Base-by-base conservation (phyloP, 78 protist species). In the Speleostelium caveatum region DNA sequence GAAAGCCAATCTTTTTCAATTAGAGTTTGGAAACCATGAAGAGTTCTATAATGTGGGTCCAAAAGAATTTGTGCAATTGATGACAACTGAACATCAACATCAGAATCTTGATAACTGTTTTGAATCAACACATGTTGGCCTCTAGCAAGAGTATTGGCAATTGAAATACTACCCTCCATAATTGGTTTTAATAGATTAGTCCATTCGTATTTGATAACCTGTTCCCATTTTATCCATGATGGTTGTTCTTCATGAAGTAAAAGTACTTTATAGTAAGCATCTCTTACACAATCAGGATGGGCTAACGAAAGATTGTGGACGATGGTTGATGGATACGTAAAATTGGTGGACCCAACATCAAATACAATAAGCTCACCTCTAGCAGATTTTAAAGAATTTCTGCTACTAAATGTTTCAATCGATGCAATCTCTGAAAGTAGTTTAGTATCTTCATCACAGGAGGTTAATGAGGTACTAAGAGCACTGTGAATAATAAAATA, bases 1-100 rank as follows among this genome's bases (percentile, higher is more conserved):
- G 95, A 17, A 10, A 95, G 73, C 97, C 98, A 97, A 75, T 96
- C 99, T 42, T 97, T 95, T 77, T 96, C 96, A 3, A 96, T 78
- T 71, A 96, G 53, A 19, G 86, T 92, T 19, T 30, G 65, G 73
- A 96, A 96, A 22, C 97, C 97, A 41, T 93, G 93, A 2, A 95
- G 3, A 7, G 98, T 97, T 32, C 97, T 87, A 62, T 79, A 96
- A 87, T 86, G 94, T 17, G 98, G 97, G 58, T 97, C 98, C n/a
- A 97, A 53, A 8, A 93, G 21, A 6, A 97, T 55, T 74, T 61
- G 35, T 21, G 98, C 78, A 22, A 95, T 51, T 0, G 97, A 7
- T 7, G 87, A 72, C 7, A 86, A 42, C 26, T 71, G 93, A 16
- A 74, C 61, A n/a, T n/a, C n/a, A n/a, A n/a, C n/a, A n/a, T n/a